Conservation (phyloP, 441 rosid species). For the Hypseocharis bilobata region DNA sequence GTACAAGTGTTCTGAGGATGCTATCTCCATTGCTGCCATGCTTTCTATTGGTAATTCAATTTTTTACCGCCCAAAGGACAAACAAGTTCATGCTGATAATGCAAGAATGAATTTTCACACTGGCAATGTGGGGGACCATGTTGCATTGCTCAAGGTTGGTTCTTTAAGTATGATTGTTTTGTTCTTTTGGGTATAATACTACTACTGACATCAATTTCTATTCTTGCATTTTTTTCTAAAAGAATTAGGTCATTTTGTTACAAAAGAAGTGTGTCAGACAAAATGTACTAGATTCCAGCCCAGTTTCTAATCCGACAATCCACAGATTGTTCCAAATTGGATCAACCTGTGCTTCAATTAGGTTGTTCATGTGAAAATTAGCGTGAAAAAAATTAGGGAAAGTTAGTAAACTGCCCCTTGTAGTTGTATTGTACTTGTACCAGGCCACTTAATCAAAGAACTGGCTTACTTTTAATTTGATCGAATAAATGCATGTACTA, state of each 20-base stretch:
- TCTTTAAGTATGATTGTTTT: neutral
- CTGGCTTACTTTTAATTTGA: too few species aligned
- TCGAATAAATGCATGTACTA: too few species aligned
- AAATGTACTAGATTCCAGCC: neutral
- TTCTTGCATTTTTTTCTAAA: neutral
- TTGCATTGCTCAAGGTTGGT: slow-evolving; percentile 83
- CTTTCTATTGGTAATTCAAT: slow-evolving; percentile 86
- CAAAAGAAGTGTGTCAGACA: neutral
- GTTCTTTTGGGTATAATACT: neutral
- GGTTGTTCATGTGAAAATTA: neutral
- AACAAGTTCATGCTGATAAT: slow-evolving; percentile 93
- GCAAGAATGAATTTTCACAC: slow-evolving; percentile 89
- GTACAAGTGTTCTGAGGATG: slow-evolving; percentile 82
- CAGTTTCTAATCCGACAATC: neutral
- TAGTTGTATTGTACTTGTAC: too few species aligned
- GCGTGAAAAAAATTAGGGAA: too few species aligned
- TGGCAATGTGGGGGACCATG: slow-evolving; percentile 89
- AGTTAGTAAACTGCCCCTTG: too few species aligned
- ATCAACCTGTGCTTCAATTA: neutral
- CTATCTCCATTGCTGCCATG: slow-evolving; percentile 86
- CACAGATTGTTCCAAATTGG: neutral
- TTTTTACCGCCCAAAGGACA: slow-evolving; percentile 93
- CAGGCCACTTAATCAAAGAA: too few species aligned
- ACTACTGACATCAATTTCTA: neutral
- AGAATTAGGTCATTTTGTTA: neutral